phyloP scores from a whole-genome alignment of 106 monocot genomes.

The Chionographis japonica region DNA sequence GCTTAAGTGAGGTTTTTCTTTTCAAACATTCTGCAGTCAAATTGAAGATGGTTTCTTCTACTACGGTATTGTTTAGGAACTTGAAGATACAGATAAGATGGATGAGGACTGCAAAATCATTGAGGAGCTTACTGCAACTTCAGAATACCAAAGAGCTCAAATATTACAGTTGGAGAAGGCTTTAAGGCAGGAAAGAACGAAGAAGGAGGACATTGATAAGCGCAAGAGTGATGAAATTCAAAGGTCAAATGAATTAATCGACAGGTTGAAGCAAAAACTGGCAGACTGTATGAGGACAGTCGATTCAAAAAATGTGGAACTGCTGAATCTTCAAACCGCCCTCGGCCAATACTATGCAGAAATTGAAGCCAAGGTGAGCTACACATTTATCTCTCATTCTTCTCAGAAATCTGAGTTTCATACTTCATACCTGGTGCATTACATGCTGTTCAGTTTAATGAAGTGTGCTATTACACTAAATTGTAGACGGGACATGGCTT shows the following conservation, averaged over 20 bases:
- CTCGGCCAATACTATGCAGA: conserved; percentile 98
- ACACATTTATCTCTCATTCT: background rate
- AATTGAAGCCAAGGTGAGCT: conserved; percentile 85
- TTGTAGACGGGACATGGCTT: too few relatives aligned
- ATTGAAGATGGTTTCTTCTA: conserved; percentile 66
- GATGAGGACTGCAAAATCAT: conserved; percentile 89
- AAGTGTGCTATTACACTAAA: background rate
- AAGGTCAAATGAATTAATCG: conserved; percentile 57
- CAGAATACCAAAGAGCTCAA: conserved; percentile 59
- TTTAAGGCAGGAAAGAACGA: conserved; percentile 55
- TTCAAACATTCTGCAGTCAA: conserved; percentile 55
- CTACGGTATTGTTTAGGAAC: conserved; percentile 70
- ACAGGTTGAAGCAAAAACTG: conserved; percentile 56
- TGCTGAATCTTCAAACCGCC: conserved; percentile 91
- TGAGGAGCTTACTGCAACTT: conserved; percentile 61
- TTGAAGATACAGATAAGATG: conserved; percentile 93
- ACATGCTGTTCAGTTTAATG: background rate
- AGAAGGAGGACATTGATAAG: conserved; percentile 46
- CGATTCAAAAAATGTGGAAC: conserved; percentile 74
- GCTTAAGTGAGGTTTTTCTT: conserved; percentile 34
- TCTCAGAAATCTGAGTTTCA: background rate
- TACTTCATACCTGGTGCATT: background rate
- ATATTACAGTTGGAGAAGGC: conserved; percentile 72
- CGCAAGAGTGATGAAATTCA: conserved; percentile 48
- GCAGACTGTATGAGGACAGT: conserved; percentile 43